Evolutionary conservation across 2,329 filamentous ascomycete genomes (phyloP), one percentile per base, ranked within the genome.

Genomic region (Nectriaceae sp.): DNA sequence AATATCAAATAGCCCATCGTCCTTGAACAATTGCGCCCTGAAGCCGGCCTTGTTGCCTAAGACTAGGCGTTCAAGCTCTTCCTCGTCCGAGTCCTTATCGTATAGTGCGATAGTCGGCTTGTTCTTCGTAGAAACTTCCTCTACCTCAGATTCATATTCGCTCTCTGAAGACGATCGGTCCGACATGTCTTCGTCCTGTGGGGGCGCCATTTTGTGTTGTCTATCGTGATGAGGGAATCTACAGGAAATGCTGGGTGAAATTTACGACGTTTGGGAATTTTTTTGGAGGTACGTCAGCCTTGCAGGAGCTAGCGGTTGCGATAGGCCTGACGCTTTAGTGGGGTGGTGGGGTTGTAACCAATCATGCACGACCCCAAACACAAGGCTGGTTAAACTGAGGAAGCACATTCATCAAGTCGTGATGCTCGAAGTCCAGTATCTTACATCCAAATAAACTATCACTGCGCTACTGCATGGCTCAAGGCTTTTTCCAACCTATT

Each of bases 11-110:
- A 63, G 63, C 35, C 56, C 75, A 63, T 74, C 83, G 70, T 69
- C 73, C 63, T 73, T 72, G 56, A 87, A 88, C 43, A 97, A 74
- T 36, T 87, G 86, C 48, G 87, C 78, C 49, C 85, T 81, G 68
- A 97, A 97, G 26, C 86, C 89, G n/a, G 83, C 80, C 40, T 87
- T 84, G 70, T 96, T 89, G 46, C 94, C 94, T 53, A 99, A 89
- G 3, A 99, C 88, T 53, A 97, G 75, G 56, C 85, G 83, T 73
- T 97, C 93, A 22, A 97, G 82, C 66, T 93, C 90, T 63, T 88
- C 84, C 68, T 97, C 92, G 44, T 88, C 85, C 13, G 84, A 85
- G 65, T 96, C 90, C 66, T 93, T 94, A 42, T 88, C 85, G 46
- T 66, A 68, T 44, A 70, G 57, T 48, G 48, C 59, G 46, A 57